Evolutionary conservation across 192 early-diverging fungal species (phyloP), one percentile per base, ranked within the genome.

Genomic region (Mortierella claussenii): DNA sequence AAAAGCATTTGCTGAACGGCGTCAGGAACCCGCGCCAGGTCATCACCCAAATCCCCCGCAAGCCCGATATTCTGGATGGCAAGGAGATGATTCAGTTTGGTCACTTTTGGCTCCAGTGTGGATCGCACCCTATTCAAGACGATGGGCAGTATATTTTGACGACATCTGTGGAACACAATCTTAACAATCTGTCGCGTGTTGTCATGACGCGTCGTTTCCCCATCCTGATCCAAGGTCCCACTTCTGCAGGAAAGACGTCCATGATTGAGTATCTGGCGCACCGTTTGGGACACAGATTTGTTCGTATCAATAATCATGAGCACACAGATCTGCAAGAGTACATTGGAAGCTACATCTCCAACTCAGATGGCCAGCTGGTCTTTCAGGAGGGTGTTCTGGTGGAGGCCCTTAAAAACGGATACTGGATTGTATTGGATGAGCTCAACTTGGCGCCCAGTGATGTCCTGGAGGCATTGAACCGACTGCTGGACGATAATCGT

Each of bases 301-400:
- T 99, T 24, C 91, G 98, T 43, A 96, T 99, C 75, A 99, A 99
- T 80, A 98, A 99, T 79, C 98, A 99, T 82, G 97, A 98, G 80
- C 96, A 97, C 76, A 99, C 98, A 1, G 98, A 99, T 71, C 65
- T 99, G 68, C 95, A 98, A 79, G 97, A 98, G 80, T 99, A 98
- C 71, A 82, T 99, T 34, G 98, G 98, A 55, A 89, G 92, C 0
- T 99, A 98, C 66, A 88, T 95, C 2, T 90, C 94, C 13, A 89
- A 94, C 48, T 56, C 84, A 1, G 88, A 94, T 45, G 96, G 95
- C 4, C 85, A 86, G 58, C 85, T 99, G 28, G 93, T 94, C 45
- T 99, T 97, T 83, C 92, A 94, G 75, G 97, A 99, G 83, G 98
- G 98, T 60, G 88, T 96, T 9, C 81, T 99, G 30, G 95, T 99